These are phyloP conservation scores for Passalora sequoiae DNA, from an alignment of 2,329 filamentous ascomycete genomes.

Conservation along the genomic window DNA sequence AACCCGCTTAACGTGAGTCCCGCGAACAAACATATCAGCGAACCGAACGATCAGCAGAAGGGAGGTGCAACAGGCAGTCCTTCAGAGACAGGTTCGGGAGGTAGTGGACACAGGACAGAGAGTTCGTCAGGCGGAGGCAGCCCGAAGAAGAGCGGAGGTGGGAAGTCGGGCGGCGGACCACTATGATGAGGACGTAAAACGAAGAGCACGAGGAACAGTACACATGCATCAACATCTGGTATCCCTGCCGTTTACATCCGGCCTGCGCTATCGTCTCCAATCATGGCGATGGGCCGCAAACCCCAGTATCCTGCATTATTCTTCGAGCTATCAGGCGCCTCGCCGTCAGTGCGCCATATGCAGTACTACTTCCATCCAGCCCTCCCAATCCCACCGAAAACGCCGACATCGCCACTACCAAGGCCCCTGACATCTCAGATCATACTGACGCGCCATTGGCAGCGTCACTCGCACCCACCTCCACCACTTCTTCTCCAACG, in stretches of 20 bases:
- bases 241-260: neutral
- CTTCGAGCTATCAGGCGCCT: too few relatives aligned
- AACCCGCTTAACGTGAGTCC: conserved; percentile 57
- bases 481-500: too few relatives aligned
- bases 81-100: conserved; percentile 32
- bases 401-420: too few relatives aligned
- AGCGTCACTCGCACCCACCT: too few relatives aligned
- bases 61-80: conserved; percentile 38
- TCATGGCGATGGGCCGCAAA: too few relatives aligned
- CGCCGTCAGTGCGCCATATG: too few relatives aligned
- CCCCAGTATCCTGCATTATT: too few relatives aligned
- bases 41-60: conserved; percentile 43
- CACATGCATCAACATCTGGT: neutral
- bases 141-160: conserved; percentile 31
- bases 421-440: too few relatives aligned
- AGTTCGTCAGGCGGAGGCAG: conserved; percentile 25
- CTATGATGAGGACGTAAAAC: neutral
- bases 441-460: too few relatives aligned
- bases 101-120: conserved; percentile 10
- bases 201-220: neutral
- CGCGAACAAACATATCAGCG: conserved; percentile 55
- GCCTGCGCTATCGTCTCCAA: neutral
- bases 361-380: too few relatives aligned
- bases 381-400: too few relatives aligned
- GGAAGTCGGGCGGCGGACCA: conserved; percentile 16